A percentile compares a stretch with the other conserved stretches of the same genome.
These are phyloP conservation scores for Fraxinus excelsior DNA, from an alignment of 257 asterid genomes.

Conservation along the genomic window DNA sequence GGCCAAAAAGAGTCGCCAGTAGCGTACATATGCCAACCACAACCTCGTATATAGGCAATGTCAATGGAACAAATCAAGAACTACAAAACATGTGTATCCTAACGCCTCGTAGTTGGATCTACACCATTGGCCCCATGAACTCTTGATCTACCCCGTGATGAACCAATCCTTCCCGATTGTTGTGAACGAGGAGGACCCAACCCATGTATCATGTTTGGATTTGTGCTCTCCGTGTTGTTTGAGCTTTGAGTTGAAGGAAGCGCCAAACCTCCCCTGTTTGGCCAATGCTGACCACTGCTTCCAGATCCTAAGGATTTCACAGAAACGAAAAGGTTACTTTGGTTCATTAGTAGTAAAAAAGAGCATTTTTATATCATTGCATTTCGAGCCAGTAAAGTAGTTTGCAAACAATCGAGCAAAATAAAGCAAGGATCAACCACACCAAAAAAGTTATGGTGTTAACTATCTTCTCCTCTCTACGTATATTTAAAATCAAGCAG, in stretches of 20 bases:
- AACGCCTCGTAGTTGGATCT: slow-evolving; percentile 33
- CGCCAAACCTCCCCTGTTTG: slow-evolving; percentile 58
- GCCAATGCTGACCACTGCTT: slow-evolving; percentile 32
- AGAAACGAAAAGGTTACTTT: not conserved
- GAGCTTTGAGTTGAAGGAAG: slow-evolving; percentile 57
- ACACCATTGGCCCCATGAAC: slow-evolving; percentile 13
- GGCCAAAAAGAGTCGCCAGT: too few relatives aligned
- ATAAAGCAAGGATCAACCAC: not conserved
- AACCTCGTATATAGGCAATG: too few relatives aligned
- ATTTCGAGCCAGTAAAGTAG: not conserved
- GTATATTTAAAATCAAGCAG: not conserved
- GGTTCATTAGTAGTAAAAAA: not conserved
- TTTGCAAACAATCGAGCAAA: not conserved
- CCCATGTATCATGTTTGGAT: slow-evolving; percentile 21
- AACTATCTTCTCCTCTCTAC: not conserved
- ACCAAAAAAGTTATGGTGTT: not conserved
- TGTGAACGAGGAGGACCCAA: slow-evolving; percentile 23
- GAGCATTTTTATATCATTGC: too few relatives aligned
- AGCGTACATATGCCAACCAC: too few relatives aligned
- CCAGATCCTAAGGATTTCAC: slow-evolving; percentile 47
- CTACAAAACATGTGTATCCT: not conserved
- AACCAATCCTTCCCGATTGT: slow-evolving; percentile 16
- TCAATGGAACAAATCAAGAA: too few relatives aligned
- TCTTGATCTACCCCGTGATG: slow-evolving; percentile 34
- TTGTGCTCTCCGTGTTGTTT: slow-evolving; percentile 24